Evolutionary conservation across 768 basidiomycete genomes (phyloP).

Genomic region (Leccinum boreale): DNA sequence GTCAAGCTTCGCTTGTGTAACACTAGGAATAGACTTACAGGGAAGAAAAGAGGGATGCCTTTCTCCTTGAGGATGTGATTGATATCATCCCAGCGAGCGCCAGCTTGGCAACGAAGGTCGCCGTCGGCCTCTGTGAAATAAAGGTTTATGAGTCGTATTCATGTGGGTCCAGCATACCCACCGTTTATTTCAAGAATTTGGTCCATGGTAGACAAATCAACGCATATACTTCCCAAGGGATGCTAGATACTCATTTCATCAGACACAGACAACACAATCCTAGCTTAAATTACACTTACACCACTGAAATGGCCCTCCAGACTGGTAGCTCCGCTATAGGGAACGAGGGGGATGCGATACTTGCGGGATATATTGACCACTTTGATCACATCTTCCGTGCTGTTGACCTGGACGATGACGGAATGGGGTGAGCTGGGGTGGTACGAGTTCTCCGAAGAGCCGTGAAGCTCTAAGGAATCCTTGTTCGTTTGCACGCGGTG

Average conservation of each 20-base stretch:
- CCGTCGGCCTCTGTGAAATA: constrained; percentile 55
- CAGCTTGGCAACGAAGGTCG: constrained; percentile 75
- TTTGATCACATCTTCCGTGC: constrained; percentile 80
- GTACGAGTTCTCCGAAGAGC: constrained; percentile 69
- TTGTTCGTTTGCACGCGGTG: constrained; percentile 50
- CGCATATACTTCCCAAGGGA: constrained; percentile 56
- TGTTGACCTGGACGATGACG: constrained; percentile 53
- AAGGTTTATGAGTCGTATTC: neutral
- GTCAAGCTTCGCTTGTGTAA: neutral
- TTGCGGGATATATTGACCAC: constrained; percentile 74
- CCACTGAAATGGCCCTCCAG: constrained; percentile 86
- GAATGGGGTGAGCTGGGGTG: constrained; percentile 57
- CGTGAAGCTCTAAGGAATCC: constrained; percentile 50
- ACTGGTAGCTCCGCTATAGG: constrained; percentile 84
- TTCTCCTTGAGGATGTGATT: constrained; percentile 64
- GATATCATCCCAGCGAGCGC: constrained; percentile 76
- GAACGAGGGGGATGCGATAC: constrained; percentile 71
- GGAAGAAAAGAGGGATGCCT: constrained; percentile 82
- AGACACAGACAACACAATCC: neutral
- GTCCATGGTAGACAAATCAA: constrained; percentile 69
- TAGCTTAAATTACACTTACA: constrained; percentile 35
- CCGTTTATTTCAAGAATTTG: constrained; percentile 57
- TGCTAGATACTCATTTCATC: constrained; percentile 24
- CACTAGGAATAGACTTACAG: constrained; percentile 43
- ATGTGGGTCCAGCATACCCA: constrained; percentile 26